Percentiles rank a stretch among this genome's conserved stretches.
Evolutionary conservation across 257 asterid genomes (phyloP).

Genomic region (Solanum phureja): DNA sequence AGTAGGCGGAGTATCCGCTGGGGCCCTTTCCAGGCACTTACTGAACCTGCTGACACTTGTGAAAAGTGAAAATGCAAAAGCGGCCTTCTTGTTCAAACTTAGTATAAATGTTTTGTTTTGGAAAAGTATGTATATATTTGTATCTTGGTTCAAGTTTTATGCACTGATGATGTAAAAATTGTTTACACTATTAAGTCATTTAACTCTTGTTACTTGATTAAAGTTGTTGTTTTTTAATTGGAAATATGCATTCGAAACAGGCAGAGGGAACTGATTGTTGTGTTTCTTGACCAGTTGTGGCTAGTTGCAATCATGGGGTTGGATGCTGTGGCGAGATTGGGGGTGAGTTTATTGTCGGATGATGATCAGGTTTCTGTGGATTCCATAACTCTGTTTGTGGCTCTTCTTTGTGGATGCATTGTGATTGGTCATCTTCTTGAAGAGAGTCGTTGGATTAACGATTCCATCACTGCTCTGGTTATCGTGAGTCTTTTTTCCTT

Average conservation of each 20-base stretch:
- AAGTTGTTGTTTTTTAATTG: neutral
- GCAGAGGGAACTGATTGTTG: neutral
- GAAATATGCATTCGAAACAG: neutral
- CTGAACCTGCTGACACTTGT: neutral
- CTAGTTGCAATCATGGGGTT: neutral
- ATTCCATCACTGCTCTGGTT: constrained; percentile 40
- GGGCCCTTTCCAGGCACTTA: neutral
- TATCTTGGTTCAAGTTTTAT: neutral
- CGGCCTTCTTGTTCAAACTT: neutral
- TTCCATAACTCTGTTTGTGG: constrained; percentile 36
- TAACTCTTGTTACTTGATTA: too few relatives aligned
- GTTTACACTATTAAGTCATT: neutral
- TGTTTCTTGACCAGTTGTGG: neutral
- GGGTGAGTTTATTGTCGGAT: neutral
- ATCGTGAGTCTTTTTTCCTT: constrained; percentile 27
- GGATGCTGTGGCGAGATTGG: neutral
- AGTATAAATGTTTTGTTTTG: neutral
- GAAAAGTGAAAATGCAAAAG: neutral
- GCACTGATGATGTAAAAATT: neutral
- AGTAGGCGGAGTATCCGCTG: neutral
- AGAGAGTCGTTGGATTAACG: constrained; percentile 57
- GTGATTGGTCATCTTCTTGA: constrained; percentile 55
- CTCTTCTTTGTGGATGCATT: constrained; percentile 49
- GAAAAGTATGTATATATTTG: neutral
- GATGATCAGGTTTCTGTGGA: constrained; percentile 14